Conservation (phyloP, 2,329 filamentous ascomycete species). For the Monosporascus cannonballus region DNA sequence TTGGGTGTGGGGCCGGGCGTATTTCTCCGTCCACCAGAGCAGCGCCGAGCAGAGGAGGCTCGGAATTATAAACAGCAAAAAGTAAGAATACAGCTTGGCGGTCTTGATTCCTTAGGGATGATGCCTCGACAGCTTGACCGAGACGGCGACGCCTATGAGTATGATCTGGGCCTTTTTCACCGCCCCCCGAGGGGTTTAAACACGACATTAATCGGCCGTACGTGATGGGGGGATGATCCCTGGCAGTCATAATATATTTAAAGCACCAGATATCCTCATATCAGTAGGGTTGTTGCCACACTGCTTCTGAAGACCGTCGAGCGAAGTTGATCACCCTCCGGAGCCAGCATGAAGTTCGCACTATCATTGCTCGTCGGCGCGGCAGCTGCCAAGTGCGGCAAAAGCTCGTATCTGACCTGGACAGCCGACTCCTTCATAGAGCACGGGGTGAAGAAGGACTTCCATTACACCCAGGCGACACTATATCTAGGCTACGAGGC, state of each 20-base stretch:
- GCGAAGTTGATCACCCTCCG: too few species aligned
- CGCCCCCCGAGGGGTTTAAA: background rate
- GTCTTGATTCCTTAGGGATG: background rate
- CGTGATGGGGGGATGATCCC: background rate
- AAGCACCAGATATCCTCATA: background rate
- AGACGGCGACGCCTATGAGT: background rate
- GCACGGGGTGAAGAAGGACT: conserved; percentile 27
- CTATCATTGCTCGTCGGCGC: background rate
- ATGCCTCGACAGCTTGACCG: background rate
- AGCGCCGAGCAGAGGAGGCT: background rate
- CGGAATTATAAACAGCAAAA: background rate
- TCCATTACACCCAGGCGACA: conserved; percentile 35
- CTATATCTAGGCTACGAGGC: conserved; percentile 38
- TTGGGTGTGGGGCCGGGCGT: background rate
- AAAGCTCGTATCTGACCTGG: conserved; percentile 17
- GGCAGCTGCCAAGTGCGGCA: background rate
- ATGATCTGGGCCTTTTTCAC: background rate
- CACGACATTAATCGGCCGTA: background rate
- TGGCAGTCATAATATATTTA: background rate
- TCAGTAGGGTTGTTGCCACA: background rate
- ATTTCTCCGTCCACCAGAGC: background rate
- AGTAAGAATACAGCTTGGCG: background rate
- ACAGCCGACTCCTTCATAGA: conserved; percentile 39
- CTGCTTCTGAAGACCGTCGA: background rate
- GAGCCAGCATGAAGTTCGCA: background rate